Evolutionary conservation across 2,329 filamentous ascomycete genomes (phyloP).

Genomic region (Didymella segeticola): DNA sequence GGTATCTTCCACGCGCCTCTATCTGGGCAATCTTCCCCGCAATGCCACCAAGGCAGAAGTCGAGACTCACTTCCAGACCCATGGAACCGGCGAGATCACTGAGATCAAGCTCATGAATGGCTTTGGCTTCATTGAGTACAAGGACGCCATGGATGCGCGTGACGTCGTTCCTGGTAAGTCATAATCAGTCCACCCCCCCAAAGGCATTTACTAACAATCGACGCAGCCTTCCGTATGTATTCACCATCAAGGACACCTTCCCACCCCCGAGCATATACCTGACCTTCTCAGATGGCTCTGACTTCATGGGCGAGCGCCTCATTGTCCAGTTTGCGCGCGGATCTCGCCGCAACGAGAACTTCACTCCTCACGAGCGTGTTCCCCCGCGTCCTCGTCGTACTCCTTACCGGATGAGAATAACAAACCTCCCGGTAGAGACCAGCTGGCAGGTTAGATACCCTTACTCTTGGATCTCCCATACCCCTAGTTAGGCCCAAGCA

Average conservation of each 20-base stretch:
- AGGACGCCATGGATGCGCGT: conserved; percentile 96
- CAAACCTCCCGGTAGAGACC: conserved; percentile 95
- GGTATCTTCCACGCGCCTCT: conserved; percentile 93
- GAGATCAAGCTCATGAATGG: conserved; percentile 99
- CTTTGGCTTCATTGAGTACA: conserved; percentile 99
- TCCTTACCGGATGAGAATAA: conserved; percentile 95
- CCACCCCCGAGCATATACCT: conserved; percentile 12
- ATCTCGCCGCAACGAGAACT: conserved; percentile 72
- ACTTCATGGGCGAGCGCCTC: conserved; percentile 96
- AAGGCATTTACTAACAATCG: conserved; percentile 33
- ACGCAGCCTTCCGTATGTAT: conserved; percentile 63
- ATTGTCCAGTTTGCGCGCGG: conserved; percentile 98
- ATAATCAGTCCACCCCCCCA: conserved; percentile 18
- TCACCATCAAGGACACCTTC: conserved; percentile 13
- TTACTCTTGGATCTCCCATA: conserved; percentile 52
- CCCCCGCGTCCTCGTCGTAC: conserved; percentile 88
- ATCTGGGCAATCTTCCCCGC: conserved; percentile 96
- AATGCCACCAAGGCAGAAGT: conserved; percentile 97
- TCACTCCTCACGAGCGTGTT: conserved; percentile 68
- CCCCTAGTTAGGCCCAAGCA: conserved; percentile 45
- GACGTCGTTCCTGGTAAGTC: conserved; percentile 94
- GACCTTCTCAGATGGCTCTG: conserved; percentile 77
- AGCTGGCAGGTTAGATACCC: conserved; percentile 99
- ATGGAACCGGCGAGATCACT: conserved; percentile 96
- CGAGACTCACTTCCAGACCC: conserved; percentile 91